Base-by-base conservation (phyloP, 352 stramenopile genomes). In the Phytophthora podocarpi region DNA sequence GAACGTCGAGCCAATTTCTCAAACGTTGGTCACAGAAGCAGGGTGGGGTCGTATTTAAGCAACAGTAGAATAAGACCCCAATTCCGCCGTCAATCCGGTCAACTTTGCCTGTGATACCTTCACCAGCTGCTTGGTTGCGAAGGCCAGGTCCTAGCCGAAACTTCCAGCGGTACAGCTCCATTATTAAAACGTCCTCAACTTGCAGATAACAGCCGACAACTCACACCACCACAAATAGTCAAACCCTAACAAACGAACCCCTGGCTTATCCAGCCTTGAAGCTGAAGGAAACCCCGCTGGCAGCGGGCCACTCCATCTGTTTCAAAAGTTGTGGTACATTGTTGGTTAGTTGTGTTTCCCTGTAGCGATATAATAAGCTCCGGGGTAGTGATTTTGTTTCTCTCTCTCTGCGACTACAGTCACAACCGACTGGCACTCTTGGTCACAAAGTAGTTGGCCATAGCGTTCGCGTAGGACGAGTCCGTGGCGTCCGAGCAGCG, bases 401-500 rank as follows among this genome's bases (percentile, higher is more conserved):
- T 59, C 20, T 54, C 55, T 18, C 55, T 45, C 43, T 64, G 45
- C 36, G 57, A 45, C 43, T 26, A 64, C 28, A 24, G 23, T 50
- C 57, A 88, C 65, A 88, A 59, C 15, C 75, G 67, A 45, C 73
- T 82, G 20, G 57, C 55, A 41, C 42, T 69, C 40, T 67, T 64
- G 34, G 62, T 74, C 26, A 67, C 60, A 32, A 77, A 64, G 51
- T 79, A 79, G 41, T 70, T 76, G 32, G 76, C 51, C 62, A 88
- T 70, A 30, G 70, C 73, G 40, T 61, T 74, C 42, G 64, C 74
- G 64, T 88, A 88, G 21, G 62, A 64, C 32, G 27, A 54, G 54
- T 88, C 76, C 46, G 62, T 68, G 23, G 71, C 62, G 50, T 88
- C 78, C 32, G 67, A 76, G 49, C 72, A 84, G 43, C 51, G 52